Conservation (phyloP, 108 stramenopile genomes). For the Cyclotella cryptica region DNA sequence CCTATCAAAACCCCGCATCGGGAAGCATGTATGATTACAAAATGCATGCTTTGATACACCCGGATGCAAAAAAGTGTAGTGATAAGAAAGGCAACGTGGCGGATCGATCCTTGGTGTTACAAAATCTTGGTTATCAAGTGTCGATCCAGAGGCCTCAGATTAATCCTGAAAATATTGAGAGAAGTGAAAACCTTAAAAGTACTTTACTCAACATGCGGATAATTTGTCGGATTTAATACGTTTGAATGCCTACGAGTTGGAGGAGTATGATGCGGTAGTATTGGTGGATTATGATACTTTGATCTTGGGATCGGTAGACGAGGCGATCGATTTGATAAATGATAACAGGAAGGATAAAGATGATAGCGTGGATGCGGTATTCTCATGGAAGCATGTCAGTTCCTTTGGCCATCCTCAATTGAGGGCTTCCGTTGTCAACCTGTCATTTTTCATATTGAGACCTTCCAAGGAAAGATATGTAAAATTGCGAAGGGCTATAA, state of each 20-base stretch:
- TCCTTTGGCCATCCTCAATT: conserved; percentile 21
- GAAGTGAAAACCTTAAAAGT: conserved; percentile 33
- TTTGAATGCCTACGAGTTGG: conserved; percentile 42
- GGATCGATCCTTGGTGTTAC: conserved; percentile 35
- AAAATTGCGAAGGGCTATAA: conserved; percentile 6
- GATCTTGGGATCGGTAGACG: conserved; percentile 38
- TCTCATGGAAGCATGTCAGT: conserved; percentile 50
- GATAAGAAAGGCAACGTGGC: conserved; percentile 5
- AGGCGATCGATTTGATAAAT: conserved; percentile 40
- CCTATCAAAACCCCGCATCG: conserved; percentile 42
- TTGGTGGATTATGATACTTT: conserved; percentile 54
- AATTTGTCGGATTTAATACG: conserved; percentile 34
- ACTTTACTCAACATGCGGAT: conserved; percentile 4
- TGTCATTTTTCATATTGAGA: conserved; percentile 45
- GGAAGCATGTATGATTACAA: conserved; percentile 71
- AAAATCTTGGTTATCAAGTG: conserved; percentile 43
- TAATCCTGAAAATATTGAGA: background rate
- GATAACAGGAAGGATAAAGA: conserved; percentile 10
- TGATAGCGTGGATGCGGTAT: conserved; percentile 38
- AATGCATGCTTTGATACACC: conserved; percentile 75
- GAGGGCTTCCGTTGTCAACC: conserved; percentile 43
- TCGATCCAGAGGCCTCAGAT: conserved; percentile 23
- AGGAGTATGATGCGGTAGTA: conserved; percentile 43
- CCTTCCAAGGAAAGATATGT: conserved; percentile 38
- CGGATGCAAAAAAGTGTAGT: conserved; percentile 54